These are phyloP conservation scores for Chrysopogon serrulatus DNA, from an alignment of 176 grass and related monocot species.

Conservation along the genomic window DNA sequence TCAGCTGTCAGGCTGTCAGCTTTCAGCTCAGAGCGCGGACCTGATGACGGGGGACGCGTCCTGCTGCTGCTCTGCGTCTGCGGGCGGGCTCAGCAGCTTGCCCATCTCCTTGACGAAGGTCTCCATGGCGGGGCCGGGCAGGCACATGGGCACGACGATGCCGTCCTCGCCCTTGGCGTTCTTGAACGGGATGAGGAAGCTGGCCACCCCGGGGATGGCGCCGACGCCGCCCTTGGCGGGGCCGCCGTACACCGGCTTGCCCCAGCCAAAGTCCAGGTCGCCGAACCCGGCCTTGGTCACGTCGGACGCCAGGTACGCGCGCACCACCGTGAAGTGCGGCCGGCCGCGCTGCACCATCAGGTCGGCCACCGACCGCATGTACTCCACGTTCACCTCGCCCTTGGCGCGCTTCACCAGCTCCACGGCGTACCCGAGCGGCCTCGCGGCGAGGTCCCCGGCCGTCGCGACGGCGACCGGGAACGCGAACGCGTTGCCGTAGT, in stretches of 20 bases:
- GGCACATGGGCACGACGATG: constrained; percentile 60
- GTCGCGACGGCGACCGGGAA: constrained; percentile 55
- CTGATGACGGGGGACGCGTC: constrained; percentile 18
- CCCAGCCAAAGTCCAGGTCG: constrained; percentile 92
- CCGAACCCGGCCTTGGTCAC: constrained; percentile 56
- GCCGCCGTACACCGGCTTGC: constrained; percentile 59
- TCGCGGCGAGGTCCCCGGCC: constrained; percentile 40
- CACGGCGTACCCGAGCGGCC: constrained; percentile 53
- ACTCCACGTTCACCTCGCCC: constrained; percentile 53
- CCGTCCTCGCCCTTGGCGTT: constrained; percentile 64
- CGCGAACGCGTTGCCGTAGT: constrained; percentile 85
- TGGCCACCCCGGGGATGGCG: constrained; percentile 64
- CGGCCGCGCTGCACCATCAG: constrained; percentile 58
- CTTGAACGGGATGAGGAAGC: constrained; percentile 63
- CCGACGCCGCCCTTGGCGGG: constrained; percentile 61
- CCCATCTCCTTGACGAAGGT: constrained; percentile 50
- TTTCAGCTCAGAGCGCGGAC: constrained; percentile 48
- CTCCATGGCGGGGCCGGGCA: constrained; percentile 62
- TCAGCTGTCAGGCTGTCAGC: neutral
- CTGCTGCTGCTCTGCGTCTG: neutral
- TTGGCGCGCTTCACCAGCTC: constrained; percentile 66
- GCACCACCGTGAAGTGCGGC: constrained; percentile 73
- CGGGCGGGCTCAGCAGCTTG: constrained; percentile 36
- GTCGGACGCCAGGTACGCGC: constrained; percentile 63
- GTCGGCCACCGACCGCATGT: constrained; percentile 63